Evolutionary conservation across 345 rosid genomes (phyloP), one percentile per base, ranked within the genome.

Genomic region (Aurinia saxatilis): DNA sequence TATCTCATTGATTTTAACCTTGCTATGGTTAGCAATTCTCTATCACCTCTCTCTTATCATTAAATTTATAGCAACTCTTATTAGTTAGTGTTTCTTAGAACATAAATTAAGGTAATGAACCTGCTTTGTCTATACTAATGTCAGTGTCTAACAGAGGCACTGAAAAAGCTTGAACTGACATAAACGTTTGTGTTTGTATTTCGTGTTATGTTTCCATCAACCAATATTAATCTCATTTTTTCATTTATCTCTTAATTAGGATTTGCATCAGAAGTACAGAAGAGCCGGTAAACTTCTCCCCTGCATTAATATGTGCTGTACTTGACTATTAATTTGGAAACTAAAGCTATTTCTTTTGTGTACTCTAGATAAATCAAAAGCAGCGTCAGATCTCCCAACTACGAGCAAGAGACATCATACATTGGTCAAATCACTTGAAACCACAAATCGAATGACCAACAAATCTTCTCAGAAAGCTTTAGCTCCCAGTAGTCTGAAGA

Each of bases 1-100:
- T 86, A 76, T 76, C 90, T 93, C 57, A 90, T 93, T 30, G 99
- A 93, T 70, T 93, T 93, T 79, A 93, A 93, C 75, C 97, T 90
- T 38, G 95, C 99, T 45, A 66, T 72, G 96, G 99, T 93, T 72
- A 83, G 95, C 78, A 57, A 41, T 33, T 65, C 13, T 58, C 3
- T 39, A 29, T 10, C 37, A 40, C 34, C 52, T 40, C 41, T 41
- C 44, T 46, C 21, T 49, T 50, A 30, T 31, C 33, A 31, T 33
- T 56, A 54, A 27, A 39, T 55, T 46, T 48, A 31, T 55, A 46
- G 68, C 23, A 5, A 39, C 11, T 3, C 39, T 13, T 61, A 18
- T 18, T 36, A 10, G 14, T 45, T 18, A 18, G 33, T 44, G 53
- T 68, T 50, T 60, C 55, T 21, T 58, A 45, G 9, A 12, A 30